phyloP scores from a whole-genome alignment of 2,329 filamentous ascomycete species.

The Lasiodiplodia sp. region DNA sequence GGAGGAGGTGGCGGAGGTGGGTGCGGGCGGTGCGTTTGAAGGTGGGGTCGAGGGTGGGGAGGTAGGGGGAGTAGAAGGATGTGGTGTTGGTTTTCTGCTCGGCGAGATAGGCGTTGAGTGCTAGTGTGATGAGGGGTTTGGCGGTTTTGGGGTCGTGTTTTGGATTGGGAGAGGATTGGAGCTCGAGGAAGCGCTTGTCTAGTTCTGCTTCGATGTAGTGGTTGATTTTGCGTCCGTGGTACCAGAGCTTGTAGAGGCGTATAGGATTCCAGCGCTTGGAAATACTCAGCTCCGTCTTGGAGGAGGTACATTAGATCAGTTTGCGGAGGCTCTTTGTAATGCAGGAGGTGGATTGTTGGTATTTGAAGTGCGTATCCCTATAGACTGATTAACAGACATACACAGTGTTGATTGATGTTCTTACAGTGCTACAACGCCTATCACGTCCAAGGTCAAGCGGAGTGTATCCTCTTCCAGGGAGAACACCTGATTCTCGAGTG shows the following conservation, averaged over 20 bases:
- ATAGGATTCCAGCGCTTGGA: conserved; percentile 37
- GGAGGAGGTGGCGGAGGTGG: conserved; percentile 49
- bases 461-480: conserved; percentile 37
- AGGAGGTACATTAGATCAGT: not conserved
- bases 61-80: too few relatives aligned
- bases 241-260: conserved; percentile 39
- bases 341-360: not conserved
- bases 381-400: not conserved
- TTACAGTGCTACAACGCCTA: conserved; percentile 35
- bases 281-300: not conserved
- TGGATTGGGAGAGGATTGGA: not conserved
- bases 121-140: conserved; percentile 3
- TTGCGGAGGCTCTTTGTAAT: not conserved
- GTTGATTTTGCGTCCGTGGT: conserved; percentile 40
- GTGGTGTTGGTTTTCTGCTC: conserved; percentile 35
- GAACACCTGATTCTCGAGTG: conserved; percentile 37
- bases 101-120: conserved; percentile 33
- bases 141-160: not conserved
- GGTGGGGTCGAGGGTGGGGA: conserved; percentile 34
- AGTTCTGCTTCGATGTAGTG: conserved; percentile 35
- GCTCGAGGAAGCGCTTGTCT: conserved; percentile 32
- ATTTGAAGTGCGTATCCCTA: not conserved
- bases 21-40: conserved; percentile 20
- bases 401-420: not conserved
- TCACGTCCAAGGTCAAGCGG: conserved; percentile 41